phyloP scores from a whole-genome alignment of 73 alveolate genomes.

The Stentor roeselii region DNA sequence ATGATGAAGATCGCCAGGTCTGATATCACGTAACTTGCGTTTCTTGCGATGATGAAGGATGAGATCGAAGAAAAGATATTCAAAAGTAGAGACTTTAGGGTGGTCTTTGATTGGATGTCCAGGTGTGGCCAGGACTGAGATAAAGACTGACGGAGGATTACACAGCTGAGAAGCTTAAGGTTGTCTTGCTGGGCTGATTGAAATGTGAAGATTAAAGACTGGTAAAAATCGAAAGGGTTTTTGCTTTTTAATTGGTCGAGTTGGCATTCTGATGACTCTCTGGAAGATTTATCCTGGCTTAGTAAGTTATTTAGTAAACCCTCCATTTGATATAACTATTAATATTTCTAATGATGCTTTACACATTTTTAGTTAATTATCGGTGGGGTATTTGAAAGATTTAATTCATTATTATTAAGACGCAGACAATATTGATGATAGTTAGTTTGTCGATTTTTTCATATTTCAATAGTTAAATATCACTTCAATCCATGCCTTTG shows the following conservation, averaged over 20 bases:
- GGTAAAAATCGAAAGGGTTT: neutral
- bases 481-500: no score
- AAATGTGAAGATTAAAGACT: neutral
- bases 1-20: neutral
- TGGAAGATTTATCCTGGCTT: neutral
- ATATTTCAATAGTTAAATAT: no score
- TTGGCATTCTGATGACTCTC: neutral
- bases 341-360: no score
- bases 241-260: neutral
- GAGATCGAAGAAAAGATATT: neutral
- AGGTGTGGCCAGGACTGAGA: neutral
- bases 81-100: neutral
- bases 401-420: no score
- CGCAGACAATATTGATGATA: no score
- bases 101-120: neutral
- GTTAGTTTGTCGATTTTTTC: no score
- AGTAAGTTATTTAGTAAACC: neutral
- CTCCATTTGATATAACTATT: neutral
- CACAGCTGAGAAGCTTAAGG: neutral
- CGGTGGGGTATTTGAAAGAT: no score
- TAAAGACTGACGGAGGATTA: neutral
- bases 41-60: neutral
- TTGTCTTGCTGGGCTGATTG: neutral
- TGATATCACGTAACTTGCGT: neutral
- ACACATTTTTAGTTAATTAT: no score